Base-by-base conservation (phyloP, 306 rosid genomes). In the Lotus japonicus region DNA sequence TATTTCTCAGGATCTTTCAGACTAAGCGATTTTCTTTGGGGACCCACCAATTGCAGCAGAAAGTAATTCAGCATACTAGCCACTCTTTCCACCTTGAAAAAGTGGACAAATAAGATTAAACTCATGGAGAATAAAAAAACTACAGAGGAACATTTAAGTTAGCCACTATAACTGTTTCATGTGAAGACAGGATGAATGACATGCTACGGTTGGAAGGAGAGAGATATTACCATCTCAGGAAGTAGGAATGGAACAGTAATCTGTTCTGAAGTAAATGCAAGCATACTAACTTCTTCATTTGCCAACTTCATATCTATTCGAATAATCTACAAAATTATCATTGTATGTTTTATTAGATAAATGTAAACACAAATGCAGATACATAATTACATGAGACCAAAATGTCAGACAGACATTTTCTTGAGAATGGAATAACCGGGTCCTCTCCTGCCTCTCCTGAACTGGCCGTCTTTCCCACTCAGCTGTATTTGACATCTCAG, bases 21-120 rank as follows among this genome's bases (percentile, higher is more conserved):
- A 71, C 79, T 87, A 65, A 95, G 99, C 7, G 97, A 90, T 84
- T 73, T 95, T 76, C 97, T 86, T 72, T 95, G 99, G 52, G 99
- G 99, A 65, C 99, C 99, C 69, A 88, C 99, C 72, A 95, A 85
- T 83, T 95, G 99, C 76, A 90, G 77, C 71, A 95, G 81, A 82
- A 95, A 95, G 61, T 95, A 95, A 87, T 91, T 95, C 77, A 95
- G 97, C 99, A 95, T 95, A 79, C 99, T 91, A 54, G 99, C 99
- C 69, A 95, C 99, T 78, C 99, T 83, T 62, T 95, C 99, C 54
- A 95, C 97, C 99, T 95, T 82, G 63, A 65, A 73, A 67, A 66
- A 38, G 71, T 48, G 31, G 16, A 7, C 13, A 76, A 33, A 63
- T 5, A 50, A 19, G 36, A 75, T 9, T 45, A 13, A 51, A 33